Base-by-base conservation (phyloP, 2,329 filamentous ascomycete species). In the Volutella citrinella region DNA sequence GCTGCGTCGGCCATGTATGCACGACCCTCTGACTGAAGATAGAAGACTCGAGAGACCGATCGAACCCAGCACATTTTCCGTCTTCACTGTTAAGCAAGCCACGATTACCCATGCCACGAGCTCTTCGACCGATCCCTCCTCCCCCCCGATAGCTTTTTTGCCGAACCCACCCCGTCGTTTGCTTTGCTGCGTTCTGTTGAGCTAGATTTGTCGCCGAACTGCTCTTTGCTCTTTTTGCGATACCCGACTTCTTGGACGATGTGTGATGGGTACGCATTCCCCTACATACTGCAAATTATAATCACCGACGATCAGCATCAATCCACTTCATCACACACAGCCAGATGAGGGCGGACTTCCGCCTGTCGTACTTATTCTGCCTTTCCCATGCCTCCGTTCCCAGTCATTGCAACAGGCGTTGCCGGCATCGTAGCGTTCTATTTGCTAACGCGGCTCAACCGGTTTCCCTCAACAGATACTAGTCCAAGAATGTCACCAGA, bases 401-500 rank as follows among this genome's bases (percentile, higher is more conserved):
- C 29, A 22, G 30, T 49, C 27, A 27, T 36, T 21, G 32, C 48
- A 26, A 27, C n/a, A n/a, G n/a, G 43, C 21, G 20, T 33, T 27
- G 20, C 45, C 25, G 37, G 39, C 32, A 16, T 38, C 18, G 13
- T 47, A 27, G 41, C 32, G 32, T 41, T 54, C 18, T 47, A 49
- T 40, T 41, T 51, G 52, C 58, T 61, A 51, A 61, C 52, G 32
- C 43, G 33, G 38, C 30, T 39, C 36, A 26, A 30, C 41, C 35
- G 30, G 34, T 41, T 33, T 29, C 42, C 27, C 21, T 19, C 30
- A 35, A 37, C 57, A 76, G 70, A 64, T 59, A 56, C 60, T 61
- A 62, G 61, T 52, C 61, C 62, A 54, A 74, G 60, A 38, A 82
- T 83, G 76, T 79, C 78, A 55, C 70, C 80, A 47, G 88, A 95